A percentile compares a stretch with the other conserved stretches of the same genome.
Evolutionary conservation across 495 filamentous ascomycete genomes (phyloP).

Genomic region (Xylaria sp.): DNA sequence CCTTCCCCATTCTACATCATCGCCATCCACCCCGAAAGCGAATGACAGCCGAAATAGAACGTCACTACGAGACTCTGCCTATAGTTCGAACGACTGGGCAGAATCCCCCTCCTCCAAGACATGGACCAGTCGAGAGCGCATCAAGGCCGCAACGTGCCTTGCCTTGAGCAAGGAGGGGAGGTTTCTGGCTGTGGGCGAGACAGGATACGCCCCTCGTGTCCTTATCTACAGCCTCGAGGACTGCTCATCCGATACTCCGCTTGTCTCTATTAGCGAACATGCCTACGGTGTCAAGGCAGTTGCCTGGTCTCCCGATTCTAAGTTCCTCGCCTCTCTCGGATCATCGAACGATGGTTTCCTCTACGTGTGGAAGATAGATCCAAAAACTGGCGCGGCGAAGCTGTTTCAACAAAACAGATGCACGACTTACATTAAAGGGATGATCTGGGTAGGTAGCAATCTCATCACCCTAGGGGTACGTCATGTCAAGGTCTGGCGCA

Average conservation of each 20-base stretch:
- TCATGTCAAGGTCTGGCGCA: slow-evolving; percentile 92
- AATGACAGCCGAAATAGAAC: slow-evolving; percentile 68
- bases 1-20: slow-evolving; percentile 51
- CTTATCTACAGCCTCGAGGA: slow-evolving; percentile 87
- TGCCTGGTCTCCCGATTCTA: slow-evolving; percentile 87
- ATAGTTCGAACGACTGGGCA: slow-evolving; percentile 55
- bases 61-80: slow-evolving; percentile 63
- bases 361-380: slow-evolving; percentile 86
- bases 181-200: slow-evolving; percentile 93
- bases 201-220: slow-evolving; percentile 90
- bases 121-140: slow-evolving; percentile 85
- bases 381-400: slow-evolving; percentile 81
- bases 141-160: slow-evolving; percentile 96
- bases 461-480: slow-evolving; percentile 77
- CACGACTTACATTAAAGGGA: slow-evolving; percentile 79
- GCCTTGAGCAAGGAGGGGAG: slow-evolving; percentile 89
- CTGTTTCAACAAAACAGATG: slow-evolving; percentile 95
- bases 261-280: slow-evolving; percentile 89
- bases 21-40: slow-evolving; percentile 68
- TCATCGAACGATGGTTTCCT: slow-evolving; percentile 92
- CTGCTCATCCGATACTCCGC: slow-evolving; percentile 75
- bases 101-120: slow-evolving; percentile 72
- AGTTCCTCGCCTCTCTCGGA: slow-evolving; percentile 87
- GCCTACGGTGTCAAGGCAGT: slow-evolving; percentile 87
- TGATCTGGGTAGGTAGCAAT: slow-evolving; percentile 82